Evolutionary conservation across 2,329 filamentous ascomycete genomes (phyloP).

Genomic region (Trichoderma hamatum): DNA sequence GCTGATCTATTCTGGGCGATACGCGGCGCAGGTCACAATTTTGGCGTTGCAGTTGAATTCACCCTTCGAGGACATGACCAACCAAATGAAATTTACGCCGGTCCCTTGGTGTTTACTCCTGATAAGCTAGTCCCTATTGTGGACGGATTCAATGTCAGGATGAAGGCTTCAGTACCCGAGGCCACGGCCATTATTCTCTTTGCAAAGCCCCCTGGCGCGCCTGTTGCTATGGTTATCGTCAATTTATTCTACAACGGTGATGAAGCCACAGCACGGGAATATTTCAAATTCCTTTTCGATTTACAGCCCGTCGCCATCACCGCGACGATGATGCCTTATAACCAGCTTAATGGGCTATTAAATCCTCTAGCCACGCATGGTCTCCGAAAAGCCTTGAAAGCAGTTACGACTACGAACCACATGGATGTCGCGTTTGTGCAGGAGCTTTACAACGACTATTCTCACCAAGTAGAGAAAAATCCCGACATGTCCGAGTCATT

Average conservation of each 20-base stretch:
- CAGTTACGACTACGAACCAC: constrained; percentile 47
- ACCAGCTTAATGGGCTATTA: constrained; percentile 42
- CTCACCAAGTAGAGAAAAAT: constrained; percentile 35
- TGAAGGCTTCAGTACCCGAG: constrained; percentile 33
- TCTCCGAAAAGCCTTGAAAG: constrained; percentile 44
- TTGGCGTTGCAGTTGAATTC: constrained; percentile 48
- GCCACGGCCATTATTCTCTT: constrained; percentile 40
- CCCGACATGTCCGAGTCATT: constrained; percentile 32
- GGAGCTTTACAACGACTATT: constrained; percentile 29
- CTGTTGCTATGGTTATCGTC: constrained; percentile 14
- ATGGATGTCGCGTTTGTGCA: constrained; percentile 32
- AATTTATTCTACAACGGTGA: constrained; percentile 35
- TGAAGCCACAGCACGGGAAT: constrained; percentile 39
- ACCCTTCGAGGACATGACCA: constrained; percentile 36
- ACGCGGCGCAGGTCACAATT: constrained; percentile 51
- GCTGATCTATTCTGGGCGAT: constrained; percentile 53
- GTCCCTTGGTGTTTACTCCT: constrained; percentile 35
- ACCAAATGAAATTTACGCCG: constrained; percentile 37
- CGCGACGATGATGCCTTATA: constrained; percentile 45
- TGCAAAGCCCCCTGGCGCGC: constrained; percentile 13
- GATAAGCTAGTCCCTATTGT: constrained; percentile 32
- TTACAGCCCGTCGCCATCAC: constrained; percentile 42
- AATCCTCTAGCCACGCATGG: constrained; percentile 38
- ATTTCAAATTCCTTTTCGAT: constrained; percentile 43
- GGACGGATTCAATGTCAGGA: constrained; percentile 31